Evolutionary conservation across 768 basidiomycete species (phyloP).

Genomic region (Astraeus odoratus): DNA sequence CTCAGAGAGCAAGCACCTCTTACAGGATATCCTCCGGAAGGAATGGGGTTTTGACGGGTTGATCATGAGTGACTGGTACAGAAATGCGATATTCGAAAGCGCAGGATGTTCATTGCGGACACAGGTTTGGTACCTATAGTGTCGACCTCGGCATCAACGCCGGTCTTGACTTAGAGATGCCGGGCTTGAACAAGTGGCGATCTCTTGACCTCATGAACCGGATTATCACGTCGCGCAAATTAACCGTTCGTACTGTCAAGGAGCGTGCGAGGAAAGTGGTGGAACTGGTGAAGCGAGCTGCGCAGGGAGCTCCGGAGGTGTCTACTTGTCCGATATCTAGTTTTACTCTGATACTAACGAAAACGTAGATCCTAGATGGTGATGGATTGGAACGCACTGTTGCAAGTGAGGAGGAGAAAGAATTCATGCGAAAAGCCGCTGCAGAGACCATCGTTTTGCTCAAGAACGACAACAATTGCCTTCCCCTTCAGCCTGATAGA

Average conservation of each 20-base stretch:
- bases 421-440: slow-evolving; percentile 60
- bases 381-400: slow-evolving; percentile 60
- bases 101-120: not conserved
- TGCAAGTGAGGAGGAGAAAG: slow-evolving; percentile 55
- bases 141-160: slow-evolving; percentile 60
- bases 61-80: slow-evolving; percentile 79
- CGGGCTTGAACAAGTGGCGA: slow-evolving; percentile 70
- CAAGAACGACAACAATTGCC: slow-evolving; percentile 52
- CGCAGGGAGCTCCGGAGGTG: slow-evolving; percentile 60
- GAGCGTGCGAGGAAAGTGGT: slow-evolving; percentile 61
- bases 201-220: slow-evolving; percentile 61
- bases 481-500: slow-evolving; percentile 30
- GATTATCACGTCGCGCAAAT: slow-evolving; percentile 52
- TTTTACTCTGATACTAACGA: not conserved
- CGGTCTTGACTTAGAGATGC: slow-evolving; percentile 80
- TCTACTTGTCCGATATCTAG: not conserved
- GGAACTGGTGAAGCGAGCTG: slow-evolving; percentile 63
- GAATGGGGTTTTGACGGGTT: slow-evolving; percentile 73
- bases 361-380: slow-evolving; percentile 54
- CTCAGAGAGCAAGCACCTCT: slow-evolving; percentile 54
- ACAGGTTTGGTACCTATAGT: slow-evolving; percentile 67
- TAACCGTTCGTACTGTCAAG: slow-evolving; percentile 58
- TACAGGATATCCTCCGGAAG: slow-evolving; percentile 55
- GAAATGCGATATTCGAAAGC: not conserved
- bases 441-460: slow-evolving; percentile 67